Percentiles rank a stretch among this genome's conserved stretches.
Conservation (phyloP, 2,329 filamentous ascomycete genomes). For the Monosporascus ibericus region DNA sequence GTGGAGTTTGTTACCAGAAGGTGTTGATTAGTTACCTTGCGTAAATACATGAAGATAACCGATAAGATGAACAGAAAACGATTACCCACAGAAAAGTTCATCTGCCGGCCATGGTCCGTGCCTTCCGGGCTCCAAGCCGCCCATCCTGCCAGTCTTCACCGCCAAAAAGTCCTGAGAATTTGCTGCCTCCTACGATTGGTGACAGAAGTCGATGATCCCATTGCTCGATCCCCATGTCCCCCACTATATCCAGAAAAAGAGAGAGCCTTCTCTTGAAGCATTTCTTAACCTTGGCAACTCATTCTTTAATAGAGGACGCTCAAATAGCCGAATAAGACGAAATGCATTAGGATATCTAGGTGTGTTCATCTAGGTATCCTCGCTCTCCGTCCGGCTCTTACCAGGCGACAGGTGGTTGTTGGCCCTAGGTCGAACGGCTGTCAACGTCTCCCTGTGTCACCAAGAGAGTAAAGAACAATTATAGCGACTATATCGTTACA, state of each 20-base stretch:
- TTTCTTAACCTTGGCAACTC: neutral
- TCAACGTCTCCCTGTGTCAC: neutral
- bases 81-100: too few species aligned
- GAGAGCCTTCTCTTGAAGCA: neutral
- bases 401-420: neutral
- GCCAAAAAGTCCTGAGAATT: slow-evolving; percentile 34
- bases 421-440: too few species aligned
- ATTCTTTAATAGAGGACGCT: neutral
- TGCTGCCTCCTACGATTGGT: slow-evolving; percentile 1
- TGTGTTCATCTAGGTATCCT: neutral
- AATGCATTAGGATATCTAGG: neutral
- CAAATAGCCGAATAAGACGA: neutral
- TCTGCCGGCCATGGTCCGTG: too few species aligned
- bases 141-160: slow-evolving; percentile 35
- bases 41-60: too few species aligned
- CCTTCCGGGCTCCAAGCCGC: neutral
- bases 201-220: neutral
- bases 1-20: too few species aligned
- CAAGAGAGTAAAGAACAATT: neutral
- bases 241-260: neutral
- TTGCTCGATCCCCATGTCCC: neutral
- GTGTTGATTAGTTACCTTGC: too few species aligned
- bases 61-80: too few species aligned
- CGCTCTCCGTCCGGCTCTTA: neutral
- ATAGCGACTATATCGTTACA: slow-evolving; percentile 3